Evolutionary conservation across 371 early-diverging fungal species (phyloP).

Genomic region (Mucor mucedo): DNA sequence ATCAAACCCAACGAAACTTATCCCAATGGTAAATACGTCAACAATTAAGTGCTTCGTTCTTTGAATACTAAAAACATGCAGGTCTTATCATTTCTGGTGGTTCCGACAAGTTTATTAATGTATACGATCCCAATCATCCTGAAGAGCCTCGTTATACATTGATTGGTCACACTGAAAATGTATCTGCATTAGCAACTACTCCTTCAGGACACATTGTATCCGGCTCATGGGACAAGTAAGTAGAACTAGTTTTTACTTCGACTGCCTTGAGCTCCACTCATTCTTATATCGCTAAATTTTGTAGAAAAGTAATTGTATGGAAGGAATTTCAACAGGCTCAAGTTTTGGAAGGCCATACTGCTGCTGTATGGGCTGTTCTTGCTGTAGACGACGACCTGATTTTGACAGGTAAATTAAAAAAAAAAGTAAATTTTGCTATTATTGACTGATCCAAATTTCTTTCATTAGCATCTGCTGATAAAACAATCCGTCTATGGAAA

Average conservation of each 20-base stretch:
- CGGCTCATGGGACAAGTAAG: constrained; percentile 97
- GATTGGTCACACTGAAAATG: constrained; percentile 87
- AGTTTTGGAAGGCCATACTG: constrained; percentile 81
- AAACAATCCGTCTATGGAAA: constrained; percentile 88
- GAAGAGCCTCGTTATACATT: constrained; percentile 70
- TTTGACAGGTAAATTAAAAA: constrained; percentile 76
- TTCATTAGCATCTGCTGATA: constrained; percentile 88
- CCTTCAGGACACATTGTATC: constrained; percentile 79
- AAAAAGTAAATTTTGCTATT: no score
- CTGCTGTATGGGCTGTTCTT: constrained; percentile 90
- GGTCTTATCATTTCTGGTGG: constrained; percentile 87
- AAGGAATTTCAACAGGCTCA: constrained; percentile 68
- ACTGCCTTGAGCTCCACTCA: background rate
- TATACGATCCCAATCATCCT: constrained; percentile 72
- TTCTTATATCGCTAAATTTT: no score
- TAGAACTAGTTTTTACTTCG: background rate
- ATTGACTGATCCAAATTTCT: no score
- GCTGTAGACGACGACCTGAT: constrained; percentile 71
- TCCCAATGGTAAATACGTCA: constrained; percentile 63
- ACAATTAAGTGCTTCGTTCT: background rate
- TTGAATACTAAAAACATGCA: constrained; percentile 21
- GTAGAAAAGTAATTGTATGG: constrained; percentile 75
- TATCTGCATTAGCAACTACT: constrained; percentile 76
- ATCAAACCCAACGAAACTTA: constrained; percentile 61
- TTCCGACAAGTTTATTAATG: constrained; percentile 82